phyloP scores from a whole-genome alignment of 1,139 yeast genomes.

The Blastobotrys arbuscula region DNA sequence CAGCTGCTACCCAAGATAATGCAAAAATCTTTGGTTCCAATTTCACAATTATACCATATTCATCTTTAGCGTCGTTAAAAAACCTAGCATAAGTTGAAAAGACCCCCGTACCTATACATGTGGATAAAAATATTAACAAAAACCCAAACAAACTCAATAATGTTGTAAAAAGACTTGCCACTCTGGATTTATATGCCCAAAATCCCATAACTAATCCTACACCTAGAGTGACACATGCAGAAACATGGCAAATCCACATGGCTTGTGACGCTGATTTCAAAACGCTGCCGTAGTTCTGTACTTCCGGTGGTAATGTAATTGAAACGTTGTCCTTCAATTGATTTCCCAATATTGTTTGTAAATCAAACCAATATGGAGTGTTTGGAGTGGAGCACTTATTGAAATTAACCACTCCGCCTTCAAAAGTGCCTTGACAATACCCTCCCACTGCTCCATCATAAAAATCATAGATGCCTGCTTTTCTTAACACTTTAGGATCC shows the following conservation, averaged over 20 bases:
- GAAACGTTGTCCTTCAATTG: conserved; percentile 35
- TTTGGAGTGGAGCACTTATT: conserved; percentile 36
- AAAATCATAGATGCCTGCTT: conserved; percentile 53
- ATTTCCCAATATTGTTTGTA: conserved; percentile 43
- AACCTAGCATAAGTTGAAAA: conserved; percentile 35
- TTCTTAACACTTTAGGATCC: conserved; percentile 18
- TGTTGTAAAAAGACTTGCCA: conserved; percentile 34
- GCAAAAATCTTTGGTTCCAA: conserved; percentile 37
- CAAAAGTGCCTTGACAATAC: conserved; percentile 53
- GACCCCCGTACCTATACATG: conserved; percentile 44
- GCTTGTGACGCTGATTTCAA: conserved; percentile 41
- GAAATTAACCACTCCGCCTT: conserved; percentile 26
- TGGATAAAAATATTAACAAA: conserved; percentile 29
- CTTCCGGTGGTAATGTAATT: conserved; percentile 32
- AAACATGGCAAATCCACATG: conserved; percentile 43
- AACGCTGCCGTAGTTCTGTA: conserved; percentile 33
- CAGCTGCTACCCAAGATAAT: conserved; percentile 44
- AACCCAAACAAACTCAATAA: conserved; percentile 32
- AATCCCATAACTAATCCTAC: conserved; percentile 40
- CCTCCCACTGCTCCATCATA: conserved; percentile 69
- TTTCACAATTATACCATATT: conserved; percentile 40
- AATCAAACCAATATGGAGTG: conserved; percentile 59
- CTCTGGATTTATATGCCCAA: conserved; percentile 35
- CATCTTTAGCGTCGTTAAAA: conserved; percentile 35
- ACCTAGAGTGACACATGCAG: conserved; percentile 40